These are phyloP conservation scores for Favolaschia claudopus DNA, from an alignment of 768 basidiomycete species.

Conservation along the genomic window DNA sequence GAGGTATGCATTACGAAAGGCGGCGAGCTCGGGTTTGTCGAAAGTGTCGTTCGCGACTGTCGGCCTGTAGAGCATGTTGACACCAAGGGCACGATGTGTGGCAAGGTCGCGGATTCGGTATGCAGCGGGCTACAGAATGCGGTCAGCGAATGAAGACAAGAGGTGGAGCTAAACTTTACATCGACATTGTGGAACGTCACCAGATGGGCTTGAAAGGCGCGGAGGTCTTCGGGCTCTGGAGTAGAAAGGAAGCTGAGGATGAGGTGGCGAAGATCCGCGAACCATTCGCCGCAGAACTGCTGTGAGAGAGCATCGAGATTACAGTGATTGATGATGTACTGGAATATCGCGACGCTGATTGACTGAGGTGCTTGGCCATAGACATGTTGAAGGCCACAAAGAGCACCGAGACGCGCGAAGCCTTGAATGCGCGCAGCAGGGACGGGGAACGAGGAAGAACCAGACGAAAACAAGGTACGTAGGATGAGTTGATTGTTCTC, in stretches of 20 bases:
- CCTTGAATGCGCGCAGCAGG: not conserved
- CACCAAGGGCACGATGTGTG: not conserved
- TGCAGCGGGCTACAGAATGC: not conserved
- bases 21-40: not conserved
- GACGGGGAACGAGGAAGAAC: not conserved
- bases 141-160: not conserved
- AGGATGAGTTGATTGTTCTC: not conserved
- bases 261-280: not conserved
- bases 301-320: not conserved
- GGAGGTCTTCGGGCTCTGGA: not conserved
- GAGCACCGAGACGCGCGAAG: not conserved
- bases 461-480: not conserved
- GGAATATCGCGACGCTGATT: not conserved
- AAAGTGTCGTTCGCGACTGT: not conserved
- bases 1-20: not conserved
- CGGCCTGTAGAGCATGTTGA: not conserved
- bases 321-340: not conserved
- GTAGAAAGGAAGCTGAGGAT: not conserved
- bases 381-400: not conserved
- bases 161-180: not conserved
- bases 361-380: not conserved
- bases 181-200: not conserved
- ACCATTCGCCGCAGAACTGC: not conserved
- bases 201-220: not conserved
- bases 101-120: not conserved